These are phyloP conservation scores for Penicillium riverlandense DNA, from an alignment of 495 filamentous ascomycete species.

Conservation along the genomic window DNA sequence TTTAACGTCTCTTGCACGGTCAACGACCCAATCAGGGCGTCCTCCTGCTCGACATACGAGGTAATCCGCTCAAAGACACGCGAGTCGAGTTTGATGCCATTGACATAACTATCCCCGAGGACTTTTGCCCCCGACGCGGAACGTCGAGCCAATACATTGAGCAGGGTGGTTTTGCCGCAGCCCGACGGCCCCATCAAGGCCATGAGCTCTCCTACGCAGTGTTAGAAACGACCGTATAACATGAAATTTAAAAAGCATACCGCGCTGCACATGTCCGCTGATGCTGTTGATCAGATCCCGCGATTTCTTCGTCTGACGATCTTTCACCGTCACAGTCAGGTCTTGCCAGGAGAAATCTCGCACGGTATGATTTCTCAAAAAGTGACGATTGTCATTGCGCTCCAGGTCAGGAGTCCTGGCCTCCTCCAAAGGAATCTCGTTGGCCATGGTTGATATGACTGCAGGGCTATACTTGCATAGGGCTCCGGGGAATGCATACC, in stretches of 20 bases:
- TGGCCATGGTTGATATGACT: slow-evolving; percentile 6
- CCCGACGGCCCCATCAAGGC: slow-evolving; percentile 74
- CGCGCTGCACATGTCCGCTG: slow-evolving; percentile 22
- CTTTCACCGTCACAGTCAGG: slow-evolving; percentile 61
- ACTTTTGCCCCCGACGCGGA: slow-evolving; percentile 39
- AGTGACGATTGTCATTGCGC: slow-evolving; percentile 17
- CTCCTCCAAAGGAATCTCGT: background rate
- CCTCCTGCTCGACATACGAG: slow-evolving; percentile 79
- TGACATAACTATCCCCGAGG: slow-evolving; percentile 46
- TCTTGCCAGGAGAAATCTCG: slow-evolving; percentile 53
- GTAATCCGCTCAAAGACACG: slow-evolving; percentile 39
- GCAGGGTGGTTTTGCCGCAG: slow-evolving; percentile 70
- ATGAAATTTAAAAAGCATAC: slow-evolving; percentile 5
- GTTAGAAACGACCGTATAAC: slow-evolving; percentile 1
- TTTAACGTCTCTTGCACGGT: slow-evolving; percentile 70
- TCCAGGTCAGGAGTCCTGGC: slow-evolving; percentile 19
- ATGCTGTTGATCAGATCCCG: slow-evolving; percentile 32
- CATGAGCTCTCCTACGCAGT: slow-evolving; percentile 55
- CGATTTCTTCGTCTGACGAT: slow-evolving; percentile 54
- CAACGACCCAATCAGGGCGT: slow-evolving; percentile 70
- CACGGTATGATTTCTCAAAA: slow-evolving; percentile 31
- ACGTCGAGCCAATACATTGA: slow-evolving; percentile 65
- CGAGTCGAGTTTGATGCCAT: slow-evolving; percentile 38
- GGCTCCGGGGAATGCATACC: too few species aligned
- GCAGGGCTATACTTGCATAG: background rate